These are phyloP conservation scores for Eurotiales sp. DNA, from an alignment of 2,329 filamentous ascomycete species.

Conservation along the genomic window DNA sequence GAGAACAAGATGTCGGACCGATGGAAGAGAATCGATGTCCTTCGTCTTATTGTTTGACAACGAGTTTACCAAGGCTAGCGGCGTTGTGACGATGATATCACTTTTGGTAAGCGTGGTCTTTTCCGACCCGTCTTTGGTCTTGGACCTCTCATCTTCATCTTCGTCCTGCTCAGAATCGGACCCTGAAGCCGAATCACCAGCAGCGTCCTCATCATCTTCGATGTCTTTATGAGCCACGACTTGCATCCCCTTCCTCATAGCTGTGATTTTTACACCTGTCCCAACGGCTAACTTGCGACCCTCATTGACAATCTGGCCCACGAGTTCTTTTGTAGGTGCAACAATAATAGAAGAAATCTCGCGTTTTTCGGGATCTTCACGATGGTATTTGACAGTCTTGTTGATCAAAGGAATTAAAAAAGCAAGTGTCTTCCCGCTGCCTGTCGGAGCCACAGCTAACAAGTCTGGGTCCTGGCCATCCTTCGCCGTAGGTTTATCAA, in stretches of 20 bases:
- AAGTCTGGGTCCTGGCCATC: conserved; percentile 61
- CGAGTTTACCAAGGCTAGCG: conserved; percentile 72
- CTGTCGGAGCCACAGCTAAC: conserved; percentile 85
- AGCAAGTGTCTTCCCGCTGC: conserved; percentile 92
- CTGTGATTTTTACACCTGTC: conserved; percentile 73
- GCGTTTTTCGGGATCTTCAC: conserved; percentile 52
- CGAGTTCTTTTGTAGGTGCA: conserved; percentile 76
- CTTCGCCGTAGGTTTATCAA: conserved; percentile 27
- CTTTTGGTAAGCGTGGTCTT: conserved; percentile 60
- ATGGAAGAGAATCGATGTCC: conserved; percentile 54
- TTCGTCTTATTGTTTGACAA: conserved; percentile 50
- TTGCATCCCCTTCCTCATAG: conserved; percentile 82
- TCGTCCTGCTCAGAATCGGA: conserved; percentile 34
- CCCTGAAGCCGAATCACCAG: conserved; percentile 25
- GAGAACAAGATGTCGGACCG: conserved; percentile 70
- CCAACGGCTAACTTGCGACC: conserved; percentile 74
- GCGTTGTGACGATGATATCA: conserved; percentile 77
- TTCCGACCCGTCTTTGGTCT: conserved; percentile 28
- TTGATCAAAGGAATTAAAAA: conserved; percentile 88
- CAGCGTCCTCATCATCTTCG: conserved; percentile 31
- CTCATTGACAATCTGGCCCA: conserved; percentile 76
- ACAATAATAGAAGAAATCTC: conserved; percentile 66
- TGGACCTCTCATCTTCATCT: conserved; percentile 24
- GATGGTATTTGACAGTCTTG: conserved; percentile 57
- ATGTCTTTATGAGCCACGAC: conserved; percentile 51